A percentile compares a stretch with the other conserved stretches of the same genome.
Evolutionary conservation across 2,329 filamentous ascomycete genomes (phyloP).

Genomic region (Leptographium procerum): DNA sequence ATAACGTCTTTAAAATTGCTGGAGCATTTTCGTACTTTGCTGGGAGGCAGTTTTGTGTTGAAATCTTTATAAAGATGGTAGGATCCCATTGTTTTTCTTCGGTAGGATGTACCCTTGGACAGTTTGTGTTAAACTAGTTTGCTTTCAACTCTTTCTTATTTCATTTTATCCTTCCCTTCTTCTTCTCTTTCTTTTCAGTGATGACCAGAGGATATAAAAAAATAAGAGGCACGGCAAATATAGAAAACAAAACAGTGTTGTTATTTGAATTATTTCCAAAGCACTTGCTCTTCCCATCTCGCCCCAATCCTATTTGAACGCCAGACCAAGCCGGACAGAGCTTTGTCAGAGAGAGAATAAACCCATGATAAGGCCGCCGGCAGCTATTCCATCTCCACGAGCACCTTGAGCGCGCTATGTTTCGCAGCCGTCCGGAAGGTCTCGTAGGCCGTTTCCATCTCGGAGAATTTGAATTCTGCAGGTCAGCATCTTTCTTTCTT

Average conservation of each 20-base stretch:
- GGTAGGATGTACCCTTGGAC: no score
- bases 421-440: slow-evolving; percentile 30
- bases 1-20: no score
- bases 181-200: not conserved
- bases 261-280: not conserved
- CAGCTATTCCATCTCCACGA: slow-evolving; percentile 23
- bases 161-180: not conserved
- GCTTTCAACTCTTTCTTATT: not conserved
- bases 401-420: slow-evolving; percentile 30
- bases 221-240: no score
- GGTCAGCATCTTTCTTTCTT: not conserved
- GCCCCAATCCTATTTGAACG: no score
- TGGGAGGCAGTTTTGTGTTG: not conserved
- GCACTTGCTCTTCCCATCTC: no score
- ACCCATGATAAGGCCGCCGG: no score
- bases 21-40: not conserved
- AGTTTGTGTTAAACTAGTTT: no score
- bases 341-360: no score
- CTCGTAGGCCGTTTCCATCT: slow-evolving; percentile 32
- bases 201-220: not conserved
- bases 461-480: slow-evolving; percentile 27
- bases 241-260: no score
- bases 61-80: no score
- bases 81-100: no score
- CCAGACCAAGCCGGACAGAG: no score